Conservation (phyloP, 768 basidiomycete species). For the Xerocomus potaroensis region DNA sequence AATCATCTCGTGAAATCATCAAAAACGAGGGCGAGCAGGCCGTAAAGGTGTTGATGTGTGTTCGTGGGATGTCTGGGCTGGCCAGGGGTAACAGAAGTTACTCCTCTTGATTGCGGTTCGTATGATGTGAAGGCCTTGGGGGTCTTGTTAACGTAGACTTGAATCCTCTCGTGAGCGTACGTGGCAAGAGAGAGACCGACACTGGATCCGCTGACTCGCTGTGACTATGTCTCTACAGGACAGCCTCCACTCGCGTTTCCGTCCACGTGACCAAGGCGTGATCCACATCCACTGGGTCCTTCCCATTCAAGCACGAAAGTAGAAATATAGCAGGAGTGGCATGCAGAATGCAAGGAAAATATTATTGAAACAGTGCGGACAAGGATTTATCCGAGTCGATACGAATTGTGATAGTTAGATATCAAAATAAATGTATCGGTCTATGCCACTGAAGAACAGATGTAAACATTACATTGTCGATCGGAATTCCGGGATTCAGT, state of each 20-base stretch:
- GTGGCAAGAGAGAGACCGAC: not conserved
- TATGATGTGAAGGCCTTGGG: not conserved
- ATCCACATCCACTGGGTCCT: too few species aligned
- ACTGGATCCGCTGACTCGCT: not conserved
- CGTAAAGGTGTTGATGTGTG: not conserved
- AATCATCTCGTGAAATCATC: slow-evolving; percentile 26
- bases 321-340: too few species aligned
- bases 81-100: not conserved
- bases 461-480: too few species aligned
- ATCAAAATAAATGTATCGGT: too few species aligned
- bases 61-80: not conserved
- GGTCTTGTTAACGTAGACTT: not conserved
- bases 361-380: too few species aligned
- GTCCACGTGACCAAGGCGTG: not conserved
- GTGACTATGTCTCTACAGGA: not conserved
- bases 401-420: too few species aligned
- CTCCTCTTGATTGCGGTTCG: not conserved
- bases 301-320: too few species aligned
- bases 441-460: too few species aligned
- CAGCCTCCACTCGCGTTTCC: not conserved
- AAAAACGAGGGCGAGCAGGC: slow-evolving; percentile 5
- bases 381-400: too few species aligned
- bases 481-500: too few species aligned
- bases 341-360: too few species aligned
- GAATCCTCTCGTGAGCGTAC: not conserved